Percentiles rank a stretch among this genome's conserved stretches.
Evolutionary conservation across 78 protist species (phyloP).

Genomic region (Fonticula alba): DNA sequence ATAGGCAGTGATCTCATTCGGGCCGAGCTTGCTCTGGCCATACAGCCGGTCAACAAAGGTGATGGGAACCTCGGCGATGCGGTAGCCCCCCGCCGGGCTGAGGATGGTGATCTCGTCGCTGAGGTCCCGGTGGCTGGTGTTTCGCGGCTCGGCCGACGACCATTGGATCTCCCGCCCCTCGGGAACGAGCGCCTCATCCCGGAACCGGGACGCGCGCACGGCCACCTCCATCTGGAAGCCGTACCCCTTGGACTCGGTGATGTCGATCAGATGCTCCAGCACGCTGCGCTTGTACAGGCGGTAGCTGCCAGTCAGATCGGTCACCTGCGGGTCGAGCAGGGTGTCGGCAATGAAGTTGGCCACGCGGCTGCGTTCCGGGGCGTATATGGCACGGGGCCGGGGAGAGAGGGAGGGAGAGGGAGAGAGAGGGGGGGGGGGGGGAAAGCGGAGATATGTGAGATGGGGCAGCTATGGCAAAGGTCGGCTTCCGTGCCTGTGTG

Average conservation of each 20-base stretch:
- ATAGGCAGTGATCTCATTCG: slow-evolving; percentile 36
- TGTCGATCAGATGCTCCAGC: slow-evolving; percentile 31
- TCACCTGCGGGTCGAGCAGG: slow-evolving; percentile 44
- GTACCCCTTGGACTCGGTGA: slow-evolving; percentile 52
- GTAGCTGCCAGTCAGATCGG: slow-evolving; percentile 69
- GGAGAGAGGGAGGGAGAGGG: too few relatives aligned
- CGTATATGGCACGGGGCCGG: too few relatives aligned
- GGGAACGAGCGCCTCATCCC: too few relatives aligned
- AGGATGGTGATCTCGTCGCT: too few relatives aligned
- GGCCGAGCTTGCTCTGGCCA: slow-evolving; percentile 59
- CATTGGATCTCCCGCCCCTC: too few relatives aligned
- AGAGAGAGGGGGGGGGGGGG: not conserved
- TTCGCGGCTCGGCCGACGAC: too few relatives aligned
- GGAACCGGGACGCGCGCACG: slow-evolving; percentile 42
- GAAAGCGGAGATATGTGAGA: too few relatives aligned
- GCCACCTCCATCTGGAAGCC: slow-evolving; percentile 80
- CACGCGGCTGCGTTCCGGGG: slow-evolving; percentile 36
- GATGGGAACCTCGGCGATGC: slow-evolving; percentile 50
- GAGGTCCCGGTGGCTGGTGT: too few relatives aligned
- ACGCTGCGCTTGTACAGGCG: slow-evolving; percentile 57
- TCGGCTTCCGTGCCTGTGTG: too few relatives aligned
- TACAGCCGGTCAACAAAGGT: slow-evolving; percentile 73
- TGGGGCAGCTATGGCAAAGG: too few relatives aligned
- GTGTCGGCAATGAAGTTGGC: slow-evolving; percentile 62
- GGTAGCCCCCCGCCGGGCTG: not conserved